Evolutionary conservation across 176 grass and related monocot genomes (phyloP), one percentile per base, ranked within the genome.

Genomic region (Coix lacrymajobi): DNA sequence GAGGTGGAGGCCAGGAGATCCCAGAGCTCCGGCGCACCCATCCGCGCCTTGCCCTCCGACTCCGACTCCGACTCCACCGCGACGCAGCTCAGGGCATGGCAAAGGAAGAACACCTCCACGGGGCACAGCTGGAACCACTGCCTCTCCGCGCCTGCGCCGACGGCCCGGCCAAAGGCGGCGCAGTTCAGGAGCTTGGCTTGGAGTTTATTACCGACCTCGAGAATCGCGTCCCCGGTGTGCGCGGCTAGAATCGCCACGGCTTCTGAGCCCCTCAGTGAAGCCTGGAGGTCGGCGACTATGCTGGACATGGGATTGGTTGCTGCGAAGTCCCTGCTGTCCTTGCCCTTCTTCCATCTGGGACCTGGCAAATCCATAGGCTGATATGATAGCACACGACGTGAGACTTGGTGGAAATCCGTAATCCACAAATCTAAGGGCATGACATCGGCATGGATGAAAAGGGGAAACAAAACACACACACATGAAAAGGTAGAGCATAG

Each of bases 51-150:
- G 15, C 40, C n/a, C 10, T 40, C 73, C 1, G 75, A n/a, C n/a
- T n/a, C n/a, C n/a, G n/a, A n/a, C n/a, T n/a, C n/a, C n/a, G n/a
- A 71, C 17, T 66, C 16, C 34, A 97, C 74, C 2, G 38, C n/a
- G 57, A 94, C 36, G 49, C 92, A 94, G 15, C 58, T 76, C 1
- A 94, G 17, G 78, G 29, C 63, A 49, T 85, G 85, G 57, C 19
- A 81, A 6, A 92, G 71, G 67, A 92, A 97, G 68, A 97, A 97
- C 19, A 87, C 33, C 81, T 97, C 92, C 65, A 92, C 92, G 2
- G 82, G 45, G 7, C 88, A 81, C 30, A 91, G 49, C 69, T 97
- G 86, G 75, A 92, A 90, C 69, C 85, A 88, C 0, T 75, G 82
- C 14, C 64, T 69, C 3, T 77, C 79, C 19, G 45, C n/a, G n/a